These are phyloP conservation scores for Pseudogymnoascus pannorum DNA, from an alignment of 2,329 filamentous ascomycete species.

Conservation along the genomic window DNA sequence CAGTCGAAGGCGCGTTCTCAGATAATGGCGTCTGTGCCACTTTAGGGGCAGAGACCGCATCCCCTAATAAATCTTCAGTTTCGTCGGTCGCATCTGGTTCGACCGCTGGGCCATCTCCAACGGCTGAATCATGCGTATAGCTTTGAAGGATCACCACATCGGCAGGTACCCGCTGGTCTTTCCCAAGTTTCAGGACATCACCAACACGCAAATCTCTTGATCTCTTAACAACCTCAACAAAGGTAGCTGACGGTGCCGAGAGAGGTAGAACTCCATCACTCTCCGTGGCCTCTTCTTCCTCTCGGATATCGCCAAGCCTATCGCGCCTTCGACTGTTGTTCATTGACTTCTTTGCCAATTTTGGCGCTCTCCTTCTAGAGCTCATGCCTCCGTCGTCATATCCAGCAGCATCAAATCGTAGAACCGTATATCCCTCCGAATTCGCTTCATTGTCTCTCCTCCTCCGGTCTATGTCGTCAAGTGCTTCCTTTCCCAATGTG, in stretches of 20 bases:
- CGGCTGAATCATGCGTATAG: conserved; percentile 48
- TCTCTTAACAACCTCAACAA: conserved; percentile 67
- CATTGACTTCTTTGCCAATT: conserved; percentile 33
- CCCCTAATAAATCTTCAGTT: conserved; percentile 24
- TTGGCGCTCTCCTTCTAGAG: conserved; percentile 38
- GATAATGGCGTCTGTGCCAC: conserved; percentile 18
- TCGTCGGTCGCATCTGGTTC: conserved; percentile 17
- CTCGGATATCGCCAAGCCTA: conserved; percentile 57
- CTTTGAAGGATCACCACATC: conserved; percentile 92
- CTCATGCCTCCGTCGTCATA: conserved; percentile 27
- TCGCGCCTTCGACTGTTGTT: conserved; percentile 35
- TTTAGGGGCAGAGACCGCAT: conserved; percentile 25
- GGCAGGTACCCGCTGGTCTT: conserved; percentile 87
- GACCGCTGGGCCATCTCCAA: conserved; percentile 23
- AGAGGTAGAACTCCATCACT: conserved; percentile 34
- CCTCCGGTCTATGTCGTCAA: conserved; percentile 82
- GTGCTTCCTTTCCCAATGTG: conserved; percentile 90
- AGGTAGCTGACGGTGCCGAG: conserved; percentile 39
- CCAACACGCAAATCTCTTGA: conserved; percentile 88
- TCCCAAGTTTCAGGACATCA: conserved; percentile 86
- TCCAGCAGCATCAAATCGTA: conserved; percentile 60
- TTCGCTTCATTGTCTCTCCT: conserved; percentile 90
- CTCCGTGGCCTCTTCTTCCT: conserved; percentile 55
- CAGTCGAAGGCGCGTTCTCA: conserved; percentile 23
- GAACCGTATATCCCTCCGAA: conserved; percentile 74